Percentiles rank a stretch among this genome's conserved stretches.
Conservation (phyloP, 2,329 filamentous ascomycete species). For the Pseudocercospora cruenta region DNA sequence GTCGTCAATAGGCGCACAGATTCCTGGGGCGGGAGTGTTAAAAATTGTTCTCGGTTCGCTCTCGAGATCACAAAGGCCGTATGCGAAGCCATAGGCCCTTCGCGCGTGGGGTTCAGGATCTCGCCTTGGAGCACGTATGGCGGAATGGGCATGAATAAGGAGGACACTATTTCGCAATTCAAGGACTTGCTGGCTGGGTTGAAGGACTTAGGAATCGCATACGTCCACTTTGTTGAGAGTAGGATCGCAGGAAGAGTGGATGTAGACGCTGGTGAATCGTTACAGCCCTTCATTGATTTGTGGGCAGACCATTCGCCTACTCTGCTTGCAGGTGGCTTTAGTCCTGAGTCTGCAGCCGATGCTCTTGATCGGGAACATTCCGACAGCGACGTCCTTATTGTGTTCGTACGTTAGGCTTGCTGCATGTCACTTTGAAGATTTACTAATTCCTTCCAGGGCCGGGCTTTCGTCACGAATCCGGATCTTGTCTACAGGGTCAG, state of each 20-base stretch:
- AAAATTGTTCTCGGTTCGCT: slow-evolving; percentile 55
- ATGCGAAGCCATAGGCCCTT: slow-evolving; percentile 50
- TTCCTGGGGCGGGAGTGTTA: slow-evolving; percentile 48
- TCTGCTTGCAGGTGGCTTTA: slow-evolving; percentile 53
- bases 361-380: slow-evolving; percentile 40
- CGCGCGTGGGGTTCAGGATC: slow-evolving; percentile 58
- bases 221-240: slow-evolving; percentile 63
- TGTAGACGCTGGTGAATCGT: slow-evolving; percentile 40
- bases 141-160: slow-evolving; percentile 60
- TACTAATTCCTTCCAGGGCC: slow-evolving; percentile 34
- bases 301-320: slow-evolving; percentile 50
- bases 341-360: slow-evolving; percentile 43
- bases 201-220: slow-evolving; percentile 58
- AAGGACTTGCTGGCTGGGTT: slow-evolving; percentile 57
- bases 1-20: slow-evolving; percentile 57
- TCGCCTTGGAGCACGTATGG: slow-evolving; percentile 64
- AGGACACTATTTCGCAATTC: slow-evolving; percentile 64
- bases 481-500: slow-evolving; percentile 44
- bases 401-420: slow-evolving; percentile 39
- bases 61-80: slow-evolving; percentile 57
- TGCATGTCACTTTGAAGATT: too few relatives aligned
- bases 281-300: slow-evolving; percentile 43
- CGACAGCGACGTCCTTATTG: slow-evolving; percentile 48
- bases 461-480: slow-evolving; percentile 54
- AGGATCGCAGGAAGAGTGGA: slow-evolving; percentile 50